phyloP scores from a whole-genome alignment of 257 asterid genomes.

The Solanum chiquidenum region DNA sequence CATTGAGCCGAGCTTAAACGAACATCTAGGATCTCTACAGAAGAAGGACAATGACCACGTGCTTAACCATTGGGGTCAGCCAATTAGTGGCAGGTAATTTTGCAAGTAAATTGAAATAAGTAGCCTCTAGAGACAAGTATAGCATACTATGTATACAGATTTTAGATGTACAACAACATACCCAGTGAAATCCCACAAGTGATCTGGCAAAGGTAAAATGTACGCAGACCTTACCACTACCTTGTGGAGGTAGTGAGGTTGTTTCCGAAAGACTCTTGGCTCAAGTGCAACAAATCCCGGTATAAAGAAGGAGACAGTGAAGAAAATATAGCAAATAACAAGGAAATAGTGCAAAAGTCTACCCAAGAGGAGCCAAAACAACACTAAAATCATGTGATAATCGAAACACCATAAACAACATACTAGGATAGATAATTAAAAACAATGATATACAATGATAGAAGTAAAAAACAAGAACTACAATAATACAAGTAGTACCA shows the following conservation, averaged over 20 bases:
- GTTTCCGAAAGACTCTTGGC: not conserved
- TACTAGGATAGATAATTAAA: not conserved
- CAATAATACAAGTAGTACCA: not conserved
- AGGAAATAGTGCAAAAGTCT: not conserved
- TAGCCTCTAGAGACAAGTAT: not conserved
- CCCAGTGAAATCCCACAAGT: not conserved
- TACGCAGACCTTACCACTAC: not conserved
- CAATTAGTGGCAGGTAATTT: not conserved
- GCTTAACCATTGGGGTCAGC: not conserved
- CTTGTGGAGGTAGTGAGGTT: not conserved
- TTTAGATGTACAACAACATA: not conserved
- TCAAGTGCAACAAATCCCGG: not conserved
- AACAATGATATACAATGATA: not conserved
- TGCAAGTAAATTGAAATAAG: not conserved
- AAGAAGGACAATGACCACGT: not conserved
- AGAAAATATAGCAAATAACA: not conserved
- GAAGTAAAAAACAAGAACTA: not conserved
- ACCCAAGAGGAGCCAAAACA: not conserved
- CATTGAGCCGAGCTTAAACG: not conserved
- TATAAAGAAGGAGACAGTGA: not conserved
- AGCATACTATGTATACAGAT: not conserved
- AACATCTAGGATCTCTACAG: not conserved
- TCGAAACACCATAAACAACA: not conserved
- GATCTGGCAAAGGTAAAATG: not conserved
- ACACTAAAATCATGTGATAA: not conserved